Percentiles rank a stretch among this genome's conserved stretches.
These are phyloP conservation scores for Neoarthrinium moseri DNA, from an alignment of 2,329 filamentous ascomycete species.

Conservation along the genomic window DNA sequence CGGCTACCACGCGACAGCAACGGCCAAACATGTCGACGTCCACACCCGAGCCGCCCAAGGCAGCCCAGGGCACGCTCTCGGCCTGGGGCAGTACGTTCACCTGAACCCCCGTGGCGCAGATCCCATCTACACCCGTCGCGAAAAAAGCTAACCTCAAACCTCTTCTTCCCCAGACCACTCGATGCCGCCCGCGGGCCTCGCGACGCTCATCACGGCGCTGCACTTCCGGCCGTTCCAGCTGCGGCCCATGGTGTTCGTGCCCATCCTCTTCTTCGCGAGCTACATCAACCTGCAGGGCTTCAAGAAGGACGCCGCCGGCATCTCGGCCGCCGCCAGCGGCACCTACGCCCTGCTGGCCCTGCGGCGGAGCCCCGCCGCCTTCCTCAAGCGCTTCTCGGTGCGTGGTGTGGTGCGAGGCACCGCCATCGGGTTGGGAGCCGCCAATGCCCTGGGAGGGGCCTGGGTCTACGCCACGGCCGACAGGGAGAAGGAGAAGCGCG, in stretches of 20 bases:
- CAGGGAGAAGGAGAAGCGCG: conserved; percentile 46
- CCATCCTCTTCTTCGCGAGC: conserved; percentile 53
- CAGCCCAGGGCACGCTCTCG: conserved; percentile 33
- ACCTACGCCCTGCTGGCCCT: conserved; percentile 56
- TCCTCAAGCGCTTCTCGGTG: conserved; percentile 38
- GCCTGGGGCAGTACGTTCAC: conserved; percentile 50
- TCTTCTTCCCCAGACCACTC: conserved; percentile 42
- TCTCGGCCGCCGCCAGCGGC: conserved; percentile 56
- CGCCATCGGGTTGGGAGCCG: conserved; percentile 47
- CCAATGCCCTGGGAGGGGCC: conserved; percentile 48
- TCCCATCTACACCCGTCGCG: neutral
- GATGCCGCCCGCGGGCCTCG: conserved; percentile 53
- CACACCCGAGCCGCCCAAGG: conserved; percentile 26
- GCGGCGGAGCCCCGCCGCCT: conserved; percentile 39
- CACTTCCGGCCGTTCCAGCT: conserved; percentile 53
- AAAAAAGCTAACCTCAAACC: conserved; percentile 6
- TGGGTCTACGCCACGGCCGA: conserved; percentile 53
- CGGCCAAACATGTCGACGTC: conserved; percentile 25
- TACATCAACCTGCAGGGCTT: conserved; percentile 61
- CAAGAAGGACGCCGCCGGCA: conserved; percentile 54
- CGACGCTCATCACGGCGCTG: conserved; percentile 54
- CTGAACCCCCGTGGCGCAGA: neutral
- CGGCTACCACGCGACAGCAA: too few species aligned
- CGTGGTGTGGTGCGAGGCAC: conserved; percentile 49
- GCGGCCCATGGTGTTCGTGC: conserved; percentile 49